These are phyloP conservation scores for Coccomyxa sp. DNA, from an alignment of 139 green algal species.

Conservation along the genomic window DNA sequence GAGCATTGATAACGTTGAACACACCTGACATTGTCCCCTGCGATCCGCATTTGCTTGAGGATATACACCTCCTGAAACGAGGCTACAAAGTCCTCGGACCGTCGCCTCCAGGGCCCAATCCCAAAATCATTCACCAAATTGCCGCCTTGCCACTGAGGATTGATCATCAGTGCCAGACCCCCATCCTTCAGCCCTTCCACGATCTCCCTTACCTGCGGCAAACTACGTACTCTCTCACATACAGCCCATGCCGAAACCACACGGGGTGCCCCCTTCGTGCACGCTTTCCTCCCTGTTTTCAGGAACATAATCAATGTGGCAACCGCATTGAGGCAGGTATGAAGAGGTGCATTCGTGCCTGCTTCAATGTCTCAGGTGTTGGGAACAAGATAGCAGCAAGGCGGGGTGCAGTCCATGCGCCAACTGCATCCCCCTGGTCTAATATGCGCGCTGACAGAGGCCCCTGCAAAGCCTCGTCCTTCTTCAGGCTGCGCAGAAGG, in stretches of 20 bases:
- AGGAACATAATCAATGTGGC: neutral
- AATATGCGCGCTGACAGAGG: slow-evolving; percentile 51
- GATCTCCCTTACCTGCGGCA: slow-evolving; percentile 20
- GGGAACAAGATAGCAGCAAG: slow-evolving; percentile 76
- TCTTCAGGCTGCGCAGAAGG: slow-evolving; percentile 65
- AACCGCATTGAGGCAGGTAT: too few relatives aligned
- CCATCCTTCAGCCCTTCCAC: slow-evolving; percentile 19
- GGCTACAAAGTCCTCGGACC: slow-evolving; percentile 42
- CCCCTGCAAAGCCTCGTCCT: slow-evolving; percentile 45
- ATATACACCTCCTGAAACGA: slow-evolving; percentile 64
- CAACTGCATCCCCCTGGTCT: slow-evolving; percentile 80
- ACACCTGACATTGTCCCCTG: slow-evolving; percentile 50
- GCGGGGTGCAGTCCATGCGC: slow-evolving; percentile 52
- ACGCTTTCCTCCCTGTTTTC: neutral
- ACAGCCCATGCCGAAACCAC: neutral
- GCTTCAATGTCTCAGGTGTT: slow-evolving; percentile 52
- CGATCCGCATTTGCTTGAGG: slow-evolving; percentile 62
- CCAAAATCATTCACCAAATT: slow-evolving; percentile 49
- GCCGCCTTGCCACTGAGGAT: slow-evolving; percentile 67
- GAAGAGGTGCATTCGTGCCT: slow-evolving; percentile 12
- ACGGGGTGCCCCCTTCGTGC: neutral
- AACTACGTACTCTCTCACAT: neutral
- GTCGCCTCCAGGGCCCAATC: slow-evolving; percentile 29
- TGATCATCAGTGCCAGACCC: slow-evolving; percentile 69
- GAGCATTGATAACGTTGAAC: neutral